Conservation (phyloP, 352 stramenopile genomes). For the Phytophthora fragariae region DNA sequence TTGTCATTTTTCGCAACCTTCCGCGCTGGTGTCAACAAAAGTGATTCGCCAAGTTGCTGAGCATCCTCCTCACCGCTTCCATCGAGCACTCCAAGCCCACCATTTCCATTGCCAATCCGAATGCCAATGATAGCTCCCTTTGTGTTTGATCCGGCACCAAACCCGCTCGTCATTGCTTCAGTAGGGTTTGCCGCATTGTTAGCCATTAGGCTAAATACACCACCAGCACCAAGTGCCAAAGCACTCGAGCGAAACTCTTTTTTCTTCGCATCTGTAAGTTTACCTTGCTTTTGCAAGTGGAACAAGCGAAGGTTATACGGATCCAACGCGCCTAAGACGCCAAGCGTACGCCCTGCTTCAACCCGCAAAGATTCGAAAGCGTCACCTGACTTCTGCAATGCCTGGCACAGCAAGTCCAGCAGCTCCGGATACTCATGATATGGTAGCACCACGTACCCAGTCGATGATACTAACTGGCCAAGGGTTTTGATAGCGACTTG, state of each 20-base stretch:
- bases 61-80: conserved; percentile 57
- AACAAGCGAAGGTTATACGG: conserved; percentile 89
- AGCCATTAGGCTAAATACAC: conserved; percentile 38
- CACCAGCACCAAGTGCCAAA: conserved; percentile 43
- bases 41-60: conserved; percentile 48
- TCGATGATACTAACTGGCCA: conserved; percentile 83
- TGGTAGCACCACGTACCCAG: conserved; percentile 84
- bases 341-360: conserved; percentile 83
- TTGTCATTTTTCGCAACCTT: conserved; percentile 79
- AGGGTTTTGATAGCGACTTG: conserved; percentile 89
- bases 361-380: conserved; percentile 78
- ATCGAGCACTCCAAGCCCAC: conserved; percentile 39
- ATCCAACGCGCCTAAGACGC: conserved; percentile 83
- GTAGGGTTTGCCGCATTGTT: conserved; percentile 21
- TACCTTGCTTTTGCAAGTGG: conserved; percentile 82
- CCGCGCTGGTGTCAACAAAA: conserved; percentile 58
- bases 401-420: conserved; percentile 78
- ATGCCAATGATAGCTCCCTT: conserved; percentile 40
- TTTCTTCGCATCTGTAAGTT: conserved; percentile 71
- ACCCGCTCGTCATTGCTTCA: conserved; percentile 22
- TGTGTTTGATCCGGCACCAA: conserved; percentile 17
- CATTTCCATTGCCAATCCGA: conserved; percentile 47
- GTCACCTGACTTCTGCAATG: conserved; percentile 84
- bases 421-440: conserved; percentile 89
- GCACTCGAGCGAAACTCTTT: conserved; percentile 72